Evolutionary conservation across 1,284 basidiomycete species (phyloP).

Genomic region (Ustilago cynodontis): DNA sequence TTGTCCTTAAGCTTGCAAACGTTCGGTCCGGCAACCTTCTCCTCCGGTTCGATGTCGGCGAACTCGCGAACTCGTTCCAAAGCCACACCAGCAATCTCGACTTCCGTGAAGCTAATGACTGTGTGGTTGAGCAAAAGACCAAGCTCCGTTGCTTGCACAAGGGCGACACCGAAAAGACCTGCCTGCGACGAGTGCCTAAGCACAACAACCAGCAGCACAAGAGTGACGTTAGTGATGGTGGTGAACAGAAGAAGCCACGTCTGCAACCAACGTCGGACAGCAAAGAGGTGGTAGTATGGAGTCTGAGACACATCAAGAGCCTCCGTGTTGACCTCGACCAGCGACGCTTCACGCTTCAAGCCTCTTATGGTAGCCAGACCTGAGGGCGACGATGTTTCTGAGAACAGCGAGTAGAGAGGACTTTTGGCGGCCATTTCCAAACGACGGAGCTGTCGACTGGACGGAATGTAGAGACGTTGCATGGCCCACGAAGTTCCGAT

Average conservation of each 20-base stretch:
- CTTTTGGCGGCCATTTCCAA: constrained; percentile 56
- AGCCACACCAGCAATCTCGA: constrained; percentile 70
- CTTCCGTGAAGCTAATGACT: constrained; percentile 63
- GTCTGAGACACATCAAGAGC: constrained; percentile 47
- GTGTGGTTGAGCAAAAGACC: constrained; percentile 42
- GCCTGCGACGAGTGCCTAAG: constrained; percentile 44
- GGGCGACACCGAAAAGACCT: constrained; percentile 67
- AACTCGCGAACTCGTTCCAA: constrained; percentile 69
- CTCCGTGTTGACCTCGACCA: constrained; percentile 42
- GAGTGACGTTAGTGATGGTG: constrained; percentile 44
- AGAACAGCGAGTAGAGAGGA: constrained; percentile 54
- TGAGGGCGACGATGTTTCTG: constrained; percentile 47
- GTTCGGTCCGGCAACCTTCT: constrained; percentile 1
- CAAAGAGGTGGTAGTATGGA: constrained; percentile 53
- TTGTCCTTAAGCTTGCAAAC: constrained; percentile 10
- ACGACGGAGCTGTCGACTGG: constrained; percentile 52
- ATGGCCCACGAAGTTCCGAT: constrained; percentile 21
- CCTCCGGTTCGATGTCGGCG: constrained; percentile 53
- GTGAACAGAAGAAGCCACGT: constrained; percentile 52
- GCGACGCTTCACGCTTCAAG: constrained; percentile 31
- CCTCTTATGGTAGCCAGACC: constrained; percentile 58
- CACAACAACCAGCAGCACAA: constrained; percentile 54
- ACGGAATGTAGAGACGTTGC: constrained; percentile 56
- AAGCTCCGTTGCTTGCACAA: constrained; percentile 61
- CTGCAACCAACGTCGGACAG: constrained; percentile 58